Evolutionary conservation across 306 rosid genomes (phyloP), one percentile per base, ranked within the genome.

Genomic region (Vigna reflexopilosa): DNA sequence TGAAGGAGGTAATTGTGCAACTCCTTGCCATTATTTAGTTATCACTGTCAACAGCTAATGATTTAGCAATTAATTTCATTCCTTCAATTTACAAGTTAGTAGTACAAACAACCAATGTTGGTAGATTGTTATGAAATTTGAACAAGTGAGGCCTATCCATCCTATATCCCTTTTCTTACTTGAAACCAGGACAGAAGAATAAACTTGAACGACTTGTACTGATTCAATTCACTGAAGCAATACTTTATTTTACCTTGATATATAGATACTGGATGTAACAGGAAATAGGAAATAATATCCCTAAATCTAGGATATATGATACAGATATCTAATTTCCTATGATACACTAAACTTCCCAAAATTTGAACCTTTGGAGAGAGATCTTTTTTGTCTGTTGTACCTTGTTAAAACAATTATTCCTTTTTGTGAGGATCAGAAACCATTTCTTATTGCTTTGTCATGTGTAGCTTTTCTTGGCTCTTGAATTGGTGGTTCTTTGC

Each of bases 1-100:
- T 95, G 90, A 95, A 88, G 87, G 97, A 86, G 97, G 99, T 93
- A 88, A 11, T 48, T 62, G 38, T 80, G 67, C 65, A 75, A 22
- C 86, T 45, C 56, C 47, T 42, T 73, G 74, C 52, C 59, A 22
- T 54, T 71, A 55, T 49, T 42, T 63, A 80, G 24, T 44, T 54
- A 22, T 55, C 56, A 45, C 58, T 24, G 15, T 66, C 74, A 42
- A 50, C 52, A 70, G 15, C 66, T 75, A 44, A 45, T 28, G 57
- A 26, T 14, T 34, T 48, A 5, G 20, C 20, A 30, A 47, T 71
- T 40, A 17, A n/a, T 14, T 38, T 47, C 73, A n/a, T 56, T 30
- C 44, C 57, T 64, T 65, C 24, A 34, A 4, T 45, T 80, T 57
- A 66, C 45, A 77, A 51, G 51, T 24, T 51, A 24, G 80, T 9